Percentiles rank a stretch among this genome's conserved stretches.
phyloP scores from a whole-genome alignment of 768 basidiomycete species.

The Porpolomopsis calyptriformis region DNA sequence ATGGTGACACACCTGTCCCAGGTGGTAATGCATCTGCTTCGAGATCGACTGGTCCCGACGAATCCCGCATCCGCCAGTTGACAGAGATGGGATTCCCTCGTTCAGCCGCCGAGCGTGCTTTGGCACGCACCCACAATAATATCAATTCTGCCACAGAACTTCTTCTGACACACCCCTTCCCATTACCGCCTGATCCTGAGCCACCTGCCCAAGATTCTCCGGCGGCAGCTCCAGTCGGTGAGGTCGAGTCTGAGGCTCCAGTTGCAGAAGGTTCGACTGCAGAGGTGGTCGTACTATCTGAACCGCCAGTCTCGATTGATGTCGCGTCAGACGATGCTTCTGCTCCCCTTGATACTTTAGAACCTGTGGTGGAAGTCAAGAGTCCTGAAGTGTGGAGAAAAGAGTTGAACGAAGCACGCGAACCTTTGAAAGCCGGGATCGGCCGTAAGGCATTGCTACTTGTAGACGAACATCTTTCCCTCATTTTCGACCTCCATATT shows the following conservation, averaged over 20 bases:
- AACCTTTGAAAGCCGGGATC: conserved; percentile 53
- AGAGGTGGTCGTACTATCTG: conserved; percentile 18
- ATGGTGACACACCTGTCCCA: conserved; percentile 4
- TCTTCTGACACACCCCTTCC: conserved; percentile 72
- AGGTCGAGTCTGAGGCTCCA: conserved; percentile 8
- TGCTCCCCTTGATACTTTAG: conserved; percentile 12
- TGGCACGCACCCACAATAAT: conserved; percentile 80
- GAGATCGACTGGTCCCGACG: conserved; percentile 45
- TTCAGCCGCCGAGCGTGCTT: conserved; percentile 74
- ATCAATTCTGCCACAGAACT: conserved; percentile 81
- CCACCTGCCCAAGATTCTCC: conserved; percentile 23
- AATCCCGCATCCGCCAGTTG: conserved; percentile 68
- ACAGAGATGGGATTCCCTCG: conserved; percentile 97
- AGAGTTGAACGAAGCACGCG: conserved; percentile 55
- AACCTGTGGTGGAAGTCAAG: conserved; percentile 26
- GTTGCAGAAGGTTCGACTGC: conserved; percentile 8
- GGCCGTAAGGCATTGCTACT: conserved; percentile 63
- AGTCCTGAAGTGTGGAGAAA: conserved; percentile 52
- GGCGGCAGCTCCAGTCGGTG: conserved; percentile 15
- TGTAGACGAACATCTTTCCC: conserved; percentile 76
- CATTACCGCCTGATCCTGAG: conserved; percentile 58
- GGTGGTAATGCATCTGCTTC: neutral
- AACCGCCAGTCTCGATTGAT: conserved; percentile 6
- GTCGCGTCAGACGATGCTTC: conserved; percentile 16
- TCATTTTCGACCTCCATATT: conserved; percentile 80